Evolutionary conservation across 257 asterid genomes (phyloP).

Genomic region (Forsythia suspensa): DNA sequence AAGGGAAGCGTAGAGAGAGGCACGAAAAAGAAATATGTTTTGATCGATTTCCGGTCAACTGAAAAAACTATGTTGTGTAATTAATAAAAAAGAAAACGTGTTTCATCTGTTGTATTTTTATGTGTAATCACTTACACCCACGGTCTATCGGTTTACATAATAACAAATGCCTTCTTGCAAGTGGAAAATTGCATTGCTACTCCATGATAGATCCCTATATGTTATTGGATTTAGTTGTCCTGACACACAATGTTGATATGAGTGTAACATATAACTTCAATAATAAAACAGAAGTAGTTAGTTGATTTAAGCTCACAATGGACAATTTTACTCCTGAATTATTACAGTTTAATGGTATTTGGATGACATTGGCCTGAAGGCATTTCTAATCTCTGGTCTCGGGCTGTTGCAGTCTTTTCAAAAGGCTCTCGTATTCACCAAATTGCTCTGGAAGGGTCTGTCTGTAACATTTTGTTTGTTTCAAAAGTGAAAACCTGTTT

Average conservation of each 20-base stretch:
- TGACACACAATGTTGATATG: background rate
- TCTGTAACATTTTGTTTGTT: background rate
- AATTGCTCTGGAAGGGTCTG: background rate
- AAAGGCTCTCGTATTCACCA: background rate
- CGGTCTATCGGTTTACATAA: background rate
- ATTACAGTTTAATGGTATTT: background rate
- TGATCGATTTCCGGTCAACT: background rate
- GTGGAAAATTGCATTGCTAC: background rate
- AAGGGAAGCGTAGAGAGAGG: conserved; percentile 6
- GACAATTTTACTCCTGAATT: background rate
- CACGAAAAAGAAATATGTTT: background rate
- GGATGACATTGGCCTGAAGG: background rate
- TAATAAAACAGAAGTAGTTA: background rate
- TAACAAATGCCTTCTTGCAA: background rate
- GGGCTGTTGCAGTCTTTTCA: background rate
- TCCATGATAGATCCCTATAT: background rate
- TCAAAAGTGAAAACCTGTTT: background rate
- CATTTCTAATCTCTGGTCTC: background rate
- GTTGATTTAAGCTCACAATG: conserved; percentile 3
- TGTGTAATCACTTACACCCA: background rate
- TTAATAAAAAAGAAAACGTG: background rate
- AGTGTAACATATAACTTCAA: background rate
- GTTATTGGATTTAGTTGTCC: conserved; percentile 10
- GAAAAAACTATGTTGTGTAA: background rate
- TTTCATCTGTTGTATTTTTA: background rate